Evolutionary conservation across 768 basidiomycete genomes (phyloP), one percentile per base, ranked within the genome.

Genomic region (Tricholoma matsutake): DNA sequence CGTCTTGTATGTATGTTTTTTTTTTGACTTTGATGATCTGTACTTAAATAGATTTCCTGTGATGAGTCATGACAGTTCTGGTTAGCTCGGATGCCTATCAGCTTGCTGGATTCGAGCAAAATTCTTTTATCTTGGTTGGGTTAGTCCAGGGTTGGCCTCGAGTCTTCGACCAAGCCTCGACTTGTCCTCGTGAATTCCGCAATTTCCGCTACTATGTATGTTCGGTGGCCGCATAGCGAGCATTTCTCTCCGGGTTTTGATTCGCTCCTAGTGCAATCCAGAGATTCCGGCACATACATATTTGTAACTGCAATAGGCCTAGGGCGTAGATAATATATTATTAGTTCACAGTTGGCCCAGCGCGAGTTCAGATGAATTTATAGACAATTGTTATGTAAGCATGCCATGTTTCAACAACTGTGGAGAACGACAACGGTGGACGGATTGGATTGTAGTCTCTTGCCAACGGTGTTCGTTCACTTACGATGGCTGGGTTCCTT

Each of bases 401-500:
- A 53, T 25, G n/a, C 3, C 16, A 53, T 53, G 47, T 10, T 28
- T 49, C 11, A 32, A 52, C 29, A 31, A 28, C 32, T 18, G 51
- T 31, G 29, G 51, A 25, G 16, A 32, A 18, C 29, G 51, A 53
- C 51, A 18, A 31, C 51, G 51, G 29, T 31, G 31, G n/a, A 53
- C 16, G 8, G 16, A 53, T n/a, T 32, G 51, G 51, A 25, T 53
- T 31, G 29, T 49, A 49, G 39, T 28, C n/a, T 51, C 31, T 53
- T 29, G 16, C 51, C 51, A 53, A 53, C 29, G 31, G 29, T n/a
- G 29, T 53, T 32, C 16, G 51, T 1, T 39, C 32, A 18, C 8
- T 18, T 55, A 70, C 73, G 71, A 84, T 85, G 84, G 79, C 81
- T 65, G 78, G 78, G 69, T 84, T 85, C 74, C 75, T 84, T 71